Evolutionary conservation across 2,329 filamentous ascomycete species (phyloP).

Genomic region (Leptographium flavum): DNA sequence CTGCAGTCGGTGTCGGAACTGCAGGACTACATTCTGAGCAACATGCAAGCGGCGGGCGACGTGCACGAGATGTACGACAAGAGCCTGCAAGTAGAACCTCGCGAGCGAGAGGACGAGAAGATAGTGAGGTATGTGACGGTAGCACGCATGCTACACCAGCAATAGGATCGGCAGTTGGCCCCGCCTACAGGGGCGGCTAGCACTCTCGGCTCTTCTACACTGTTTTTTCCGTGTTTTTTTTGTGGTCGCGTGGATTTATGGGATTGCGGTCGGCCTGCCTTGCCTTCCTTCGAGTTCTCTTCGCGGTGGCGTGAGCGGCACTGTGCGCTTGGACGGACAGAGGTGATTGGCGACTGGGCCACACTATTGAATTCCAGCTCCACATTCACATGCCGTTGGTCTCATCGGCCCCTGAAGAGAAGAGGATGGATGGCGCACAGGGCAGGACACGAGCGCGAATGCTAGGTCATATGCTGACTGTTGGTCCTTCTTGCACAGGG

Average conservation of each 20-base stretch:
- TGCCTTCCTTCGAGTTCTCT: background rate
- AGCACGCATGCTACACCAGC: constrained; percentile 1
- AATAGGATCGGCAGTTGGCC: background rate
- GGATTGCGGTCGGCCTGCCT: background rate
- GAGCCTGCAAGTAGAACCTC: constrained; percentile 81
- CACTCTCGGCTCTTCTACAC: background rate
- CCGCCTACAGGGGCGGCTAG: background rate
- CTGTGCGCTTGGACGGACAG: too few relatives aligned
- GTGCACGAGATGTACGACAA: constrained; percentile 99
- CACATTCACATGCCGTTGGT: too few relatives aligned
- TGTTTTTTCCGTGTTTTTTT: background rate
- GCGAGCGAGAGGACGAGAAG: constrained; percentile 97
- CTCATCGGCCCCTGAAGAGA: background rate
- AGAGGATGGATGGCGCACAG: background rate
- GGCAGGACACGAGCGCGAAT: background rate
- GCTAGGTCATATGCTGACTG: background rate
- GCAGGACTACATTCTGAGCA: constrained; percentile 91
- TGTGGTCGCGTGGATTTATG: background rate
- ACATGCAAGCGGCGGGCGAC: constrained; percentile 89
- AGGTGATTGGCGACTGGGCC: too few relatives aligned
- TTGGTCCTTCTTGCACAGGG: constrained; percentile 12
- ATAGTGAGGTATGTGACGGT: constrained; percentile 67
- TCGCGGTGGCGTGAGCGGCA: too few relatives aligned
- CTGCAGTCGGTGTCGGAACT: constrained; percentile 80
- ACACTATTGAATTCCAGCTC: too few relatives aligned